Conservation (phyloP, 805 yeast genomes). For the Nematodospora valgi region DNA sequence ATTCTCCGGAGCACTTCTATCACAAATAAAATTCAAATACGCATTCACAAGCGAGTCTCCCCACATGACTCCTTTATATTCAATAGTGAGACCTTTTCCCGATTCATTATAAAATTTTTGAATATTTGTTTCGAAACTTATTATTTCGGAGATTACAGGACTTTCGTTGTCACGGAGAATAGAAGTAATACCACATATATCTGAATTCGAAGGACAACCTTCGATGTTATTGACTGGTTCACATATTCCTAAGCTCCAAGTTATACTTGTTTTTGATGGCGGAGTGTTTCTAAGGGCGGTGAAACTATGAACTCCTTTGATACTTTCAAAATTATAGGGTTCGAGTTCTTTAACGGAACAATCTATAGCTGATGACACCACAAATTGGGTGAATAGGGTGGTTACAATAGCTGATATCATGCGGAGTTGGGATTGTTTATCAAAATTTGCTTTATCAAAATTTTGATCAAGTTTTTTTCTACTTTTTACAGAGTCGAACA, state of each 20-base stretch:
- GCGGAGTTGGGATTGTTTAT: too few relatives aligned
- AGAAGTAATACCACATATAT: slow-evolving; percentile 71
- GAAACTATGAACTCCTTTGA: slow-evolving; percentile 49
- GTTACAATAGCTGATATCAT: too few relatives aligned
- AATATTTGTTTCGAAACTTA: slow-evolving; percentile 47
- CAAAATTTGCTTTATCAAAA: too few relatives aligned
- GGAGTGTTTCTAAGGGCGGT: slow-evolving; percentile 58
- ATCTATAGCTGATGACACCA: slow-evolving; percentile 24
- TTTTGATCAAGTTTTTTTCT: too few relatives aligned
- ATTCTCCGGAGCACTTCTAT: slow-evolving; percentile 19
- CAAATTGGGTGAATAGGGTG: too few relatives aligned
- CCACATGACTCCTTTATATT: slow-evolving; percentile 61
- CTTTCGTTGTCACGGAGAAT: slow-evolving; percentile 49
- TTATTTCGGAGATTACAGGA: slow-evolving; percentile 54
- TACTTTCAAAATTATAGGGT: slow-evolving; percentile 40
- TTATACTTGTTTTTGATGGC: slow-evolving; percentile 60
- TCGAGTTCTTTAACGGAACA: slow-evolving; percentile 35
- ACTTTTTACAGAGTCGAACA: too few relatives aligned
- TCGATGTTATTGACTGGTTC: slow-evolving; percentile 42
- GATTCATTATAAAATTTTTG: slow-evolving; percentile 23
- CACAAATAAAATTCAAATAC: slow-evolving; percentile 46
- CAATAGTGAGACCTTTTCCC: slow-evolving; percentile 31
- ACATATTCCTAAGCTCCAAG: slow-evolving; percentile 76
- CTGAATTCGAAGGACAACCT: slow-evolving; percentile 67
- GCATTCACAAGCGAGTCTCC: slow-evolving; percentile 57